phyloP scores from a whole-genome alignment of 2,329 filamentous ascomycete species.

The Zasmidium angulare region DNA sequence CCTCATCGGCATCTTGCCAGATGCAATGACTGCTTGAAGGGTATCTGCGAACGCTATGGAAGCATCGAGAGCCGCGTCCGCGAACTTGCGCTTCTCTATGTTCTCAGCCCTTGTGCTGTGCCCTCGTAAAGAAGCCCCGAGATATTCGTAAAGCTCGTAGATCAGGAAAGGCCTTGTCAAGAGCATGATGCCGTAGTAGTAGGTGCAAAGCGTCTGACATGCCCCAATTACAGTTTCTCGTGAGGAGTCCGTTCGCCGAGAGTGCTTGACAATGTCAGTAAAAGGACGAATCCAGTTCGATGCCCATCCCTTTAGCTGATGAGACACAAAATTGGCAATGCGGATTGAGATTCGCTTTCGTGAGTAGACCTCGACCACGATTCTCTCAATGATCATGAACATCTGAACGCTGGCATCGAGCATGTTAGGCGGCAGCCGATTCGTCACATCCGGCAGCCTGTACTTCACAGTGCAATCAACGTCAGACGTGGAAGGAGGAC shows the following conservation, averaged over 20 bases:
- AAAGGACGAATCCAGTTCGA: slow-evolving; percentile 29
- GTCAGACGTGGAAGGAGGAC: slow-evolving; percentile 55
- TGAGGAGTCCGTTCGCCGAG: too few relatives aligned
- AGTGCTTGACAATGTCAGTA: not conserved
- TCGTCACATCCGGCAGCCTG: slow-evolving; percentile 4
- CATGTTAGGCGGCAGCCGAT: slow-evolving; percentile 32
- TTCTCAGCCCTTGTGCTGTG: slow-evolving; percentile 19
- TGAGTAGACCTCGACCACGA: slow-evolving; percentile 49
- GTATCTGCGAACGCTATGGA: slow-evolving; percentile 28
- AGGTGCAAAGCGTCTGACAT: slow-evolving; percentile 52
- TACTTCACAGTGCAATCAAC: slow-evolving; percentile 49
- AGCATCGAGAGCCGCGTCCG: slow-evolving; percentile 31
- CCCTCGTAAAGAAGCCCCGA: slow-evolving; percentile 27
- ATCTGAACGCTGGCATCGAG: slow-evolving; percentile 44
- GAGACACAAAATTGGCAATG: slow-evolving; percentile 43
- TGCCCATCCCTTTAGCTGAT: slow-evolving; percentile 43
- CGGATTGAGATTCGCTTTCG: slow-evolving; percentile 42
- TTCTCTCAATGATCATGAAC: slow-evolving; percentile 50
- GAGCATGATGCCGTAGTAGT: slow-evolving; percentile 56
- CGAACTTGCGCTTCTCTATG: slow-evolving; percentile 28
- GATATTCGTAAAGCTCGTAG: slow-evolving; percentile 47
- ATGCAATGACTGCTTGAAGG: slow-evolving; percentile 20
- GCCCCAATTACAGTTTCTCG: slow-evolving; percentile 38
- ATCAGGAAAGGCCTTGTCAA: slow-evolving; percentile 55
- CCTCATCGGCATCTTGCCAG: slow-evolving; percentile 15